Evolutionary conservation across 495 filamentous ascomycete species (phyloP).

Genomic region (Astrocystis sublimbata): DNA sequence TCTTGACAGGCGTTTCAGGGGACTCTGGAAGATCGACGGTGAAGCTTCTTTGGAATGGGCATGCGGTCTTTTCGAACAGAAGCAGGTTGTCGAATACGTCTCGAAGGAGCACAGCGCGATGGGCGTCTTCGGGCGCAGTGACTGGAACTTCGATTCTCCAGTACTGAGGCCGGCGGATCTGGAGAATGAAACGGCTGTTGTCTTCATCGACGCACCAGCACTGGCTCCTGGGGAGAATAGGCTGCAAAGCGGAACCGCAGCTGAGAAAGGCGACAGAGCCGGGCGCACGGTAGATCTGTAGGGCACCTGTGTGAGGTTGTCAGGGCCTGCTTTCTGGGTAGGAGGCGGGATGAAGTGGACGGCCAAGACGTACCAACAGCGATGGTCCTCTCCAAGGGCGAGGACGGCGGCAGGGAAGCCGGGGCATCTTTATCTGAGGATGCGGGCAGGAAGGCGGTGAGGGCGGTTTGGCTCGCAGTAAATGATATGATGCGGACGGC

Average conservation of each 20-base stretch:
- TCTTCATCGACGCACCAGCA: constrained; percentile 90
- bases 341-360: constrained; percentile 21
- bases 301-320: constrained; percentile 55
- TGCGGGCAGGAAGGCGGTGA: constrained; percentile 31
- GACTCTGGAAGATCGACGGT: constrained; percentile 72
- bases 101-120: constrained; percentile 65
- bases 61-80: constrained; percentile 82
- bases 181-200: constrained; percentile 75
- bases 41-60: constrained; percentile 78
- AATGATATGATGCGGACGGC: constrained; percentile 68
- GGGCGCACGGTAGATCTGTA: constrained; percentile 78
- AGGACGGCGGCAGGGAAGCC: constrained; percentile 73
- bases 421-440: constrained; percentile 36
- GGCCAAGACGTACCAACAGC: constrained; percentile 60
- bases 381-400: constrained; percentile 75
- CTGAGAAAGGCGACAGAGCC: constrained; percentile 82
- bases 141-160: constrained; percentile 86
- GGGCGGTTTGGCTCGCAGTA: constrained; percentile 48
- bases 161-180: constrained; percentile 75
- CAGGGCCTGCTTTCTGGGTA: not conserved
- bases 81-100: constrained; percentile 67
- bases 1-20: constrained; percentile 63
- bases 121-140: constrained; percentile 57
- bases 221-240: constrained; percentile 84
- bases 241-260: constrained; percentile 75